Base-by-base conservation (phyloP, 108 stramenopile genomes). In the Nannochloropsis salina region DNA sequence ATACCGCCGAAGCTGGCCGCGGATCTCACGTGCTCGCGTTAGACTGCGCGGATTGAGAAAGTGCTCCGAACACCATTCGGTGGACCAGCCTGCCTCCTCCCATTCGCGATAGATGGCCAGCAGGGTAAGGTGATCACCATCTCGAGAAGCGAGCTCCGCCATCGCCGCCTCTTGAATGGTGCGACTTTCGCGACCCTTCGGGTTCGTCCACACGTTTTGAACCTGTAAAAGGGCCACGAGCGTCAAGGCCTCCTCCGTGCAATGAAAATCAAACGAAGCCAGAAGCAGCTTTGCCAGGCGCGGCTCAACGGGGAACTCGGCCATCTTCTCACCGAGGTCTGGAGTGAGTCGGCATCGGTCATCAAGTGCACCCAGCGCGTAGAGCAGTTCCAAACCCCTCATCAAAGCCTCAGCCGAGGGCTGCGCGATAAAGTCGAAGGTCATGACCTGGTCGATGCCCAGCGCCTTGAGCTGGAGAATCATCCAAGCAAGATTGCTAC, bases 391-490 rank as follows among this genome's bases (percentile, higher is more conserved):
- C 89, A 99, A 92, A n/a, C 98, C 98, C 43, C 95, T 95, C 10
- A 97, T 94, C 87, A 99, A 89, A 9, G 97, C 97, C 41, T 97
- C 96, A 12, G 96, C 95, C 9, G 99, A 95, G 0, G 94, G 87
- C 42, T 95, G 89, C 22, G 89, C 88, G 91, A 97, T 90, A 83
- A 97, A 90, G 86, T 98, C 96, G 87, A 98, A 98, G 6, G 93
- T 86, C n/a, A 97, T 86, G 22, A 97, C 86, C 88, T 99, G 96
- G 79, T 96, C 92, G 61, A 99, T 95, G 42, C 97, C 97, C 87
- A 99, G 88, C 21, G 97, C 95, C 91, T 99, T 99, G 9, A 99
- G 91, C 42, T 95, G 95, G 90, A 99, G 89, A 22, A 99, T 93
- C 44, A 97, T 92, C 9, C 92, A 90, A 21, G 94, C 92, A 45